phyloP scores from a whole-genome alignment of 2,329 filamentous ascomycete genomes.

The Atkinsonella hypoxylon region DNA sequence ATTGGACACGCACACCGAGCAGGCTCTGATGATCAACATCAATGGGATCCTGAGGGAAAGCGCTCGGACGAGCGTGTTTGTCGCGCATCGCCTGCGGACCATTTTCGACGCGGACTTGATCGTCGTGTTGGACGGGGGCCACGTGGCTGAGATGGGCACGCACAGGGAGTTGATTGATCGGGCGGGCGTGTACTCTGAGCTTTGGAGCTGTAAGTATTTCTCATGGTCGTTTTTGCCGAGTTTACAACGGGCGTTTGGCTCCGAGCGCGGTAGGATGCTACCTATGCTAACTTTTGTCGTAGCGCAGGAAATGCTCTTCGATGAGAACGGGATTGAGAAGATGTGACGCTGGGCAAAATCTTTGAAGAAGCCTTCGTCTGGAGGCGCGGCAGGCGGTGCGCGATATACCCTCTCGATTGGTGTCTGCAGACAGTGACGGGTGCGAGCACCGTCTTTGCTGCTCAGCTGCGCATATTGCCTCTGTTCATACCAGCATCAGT shows the following conservation, averaged over 20 bases:
- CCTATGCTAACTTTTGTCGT: not conserved
- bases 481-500: no score
- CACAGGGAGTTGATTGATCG: conserved; percentile 72
- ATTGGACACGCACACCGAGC: conserved; percentile 86
- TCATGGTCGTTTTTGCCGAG: no score
- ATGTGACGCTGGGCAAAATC: conserved; percentile 27
- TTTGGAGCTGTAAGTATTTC: conserved; percentile 76
- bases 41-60: conserved; percentile 87
- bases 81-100: conserved; percentile 82
- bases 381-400: not conserved
- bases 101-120: conserved; percentile 92
- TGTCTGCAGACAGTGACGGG: no score
- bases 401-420: no score
- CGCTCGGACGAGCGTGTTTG: conserved; percentile 80
- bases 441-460: no score
- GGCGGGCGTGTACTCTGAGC: conserved; percentile 71
- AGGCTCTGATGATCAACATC: conserved; percentile 81
- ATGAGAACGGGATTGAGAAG: conserved; percentile 31
- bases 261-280: no score
- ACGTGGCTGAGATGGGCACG: conserved; percentile 79
- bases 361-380: conserved; percentile 6
- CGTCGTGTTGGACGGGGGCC: conserved; percentile 75
- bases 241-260: no score
- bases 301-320: conserved; percentile 53
- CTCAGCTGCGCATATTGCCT: no score